Conservation (phyloP, 2,329 filamentous ascomycete genomes). For the Diaporthe velutina region DNA sequence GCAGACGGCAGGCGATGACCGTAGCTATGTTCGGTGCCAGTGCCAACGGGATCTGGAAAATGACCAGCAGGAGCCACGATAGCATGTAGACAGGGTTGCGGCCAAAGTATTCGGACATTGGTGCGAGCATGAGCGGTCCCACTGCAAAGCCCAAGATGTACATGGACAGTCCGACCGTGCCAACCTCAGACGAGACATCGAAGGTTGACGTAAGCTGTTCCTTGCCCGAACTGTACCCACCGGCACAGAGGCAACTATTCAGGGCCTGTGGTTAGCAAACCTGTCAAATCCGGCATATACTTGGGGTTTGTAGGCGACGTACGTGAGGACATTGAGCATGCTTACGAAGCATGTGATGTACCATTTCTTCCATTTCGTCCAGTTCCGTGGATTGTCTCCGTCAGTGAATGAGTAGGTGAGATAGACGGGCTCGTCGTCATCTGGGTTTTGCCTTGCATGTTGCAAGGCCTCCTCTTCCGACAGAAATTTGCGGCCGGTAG, state of each 20-base stretch:
- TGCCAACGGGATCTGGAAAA: slow-evolving; percentile 30
- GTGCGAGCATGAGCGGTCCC: slow-evolving; percentile 29
- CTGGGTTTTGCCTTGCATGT: slow-evolving; percentile 7
- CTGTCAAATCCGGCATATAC: not conserved
- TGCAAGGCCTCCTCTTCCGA: slow-evolving; percentile 27
- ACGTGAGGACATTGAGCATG: slow-evolving; percentile 35
- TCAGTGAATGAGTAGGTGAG: slow-evolving; percentile 17
- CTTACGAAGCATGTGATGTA: slow-evolving; percentile 35
- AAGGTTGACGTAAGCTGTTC: slow-evolving; percentile 21
- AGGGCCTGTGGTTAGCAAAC: not conserved
- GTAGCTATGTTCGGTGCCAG: slow-evolving; percentile 31
- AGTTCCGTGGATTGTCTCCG: slow-evolving; percentile 33
- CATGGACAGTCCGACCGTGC: slow-evolving; percentile 30
- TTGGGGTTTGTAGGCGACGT: not conserved
- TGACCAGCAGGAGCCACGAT: slow-evolving; percentile 33
- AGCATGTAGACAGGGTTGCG: slow-evolving; percentile 32
- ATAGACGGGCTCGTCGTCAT: slow-evolving; percentile 20
- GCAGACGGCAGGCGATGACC: slow-evolving; percentile 25
- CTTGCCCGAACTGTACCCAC: slow-evolving; percentile 29
- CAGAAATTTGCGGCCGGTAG: not conserved
- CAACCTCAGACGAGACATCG: slow-evolving; percentile 15
- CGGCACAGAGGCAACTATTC: slow-evolving; percentile 31
- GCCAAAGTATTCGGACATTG: slow-evolving; percentile 31
- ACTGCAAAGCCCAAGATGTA: slow-evolving; percentile 34
- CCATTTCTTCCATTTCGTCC: slow-evolving; percentile 29